A percentile compares a stretch with the other conserved stretches of the same genome.
phyloP scores from a whole-genome alignment of 1,284 basidiomycete genomes.

The Cutaneotrichosporon sp. region DNA sequence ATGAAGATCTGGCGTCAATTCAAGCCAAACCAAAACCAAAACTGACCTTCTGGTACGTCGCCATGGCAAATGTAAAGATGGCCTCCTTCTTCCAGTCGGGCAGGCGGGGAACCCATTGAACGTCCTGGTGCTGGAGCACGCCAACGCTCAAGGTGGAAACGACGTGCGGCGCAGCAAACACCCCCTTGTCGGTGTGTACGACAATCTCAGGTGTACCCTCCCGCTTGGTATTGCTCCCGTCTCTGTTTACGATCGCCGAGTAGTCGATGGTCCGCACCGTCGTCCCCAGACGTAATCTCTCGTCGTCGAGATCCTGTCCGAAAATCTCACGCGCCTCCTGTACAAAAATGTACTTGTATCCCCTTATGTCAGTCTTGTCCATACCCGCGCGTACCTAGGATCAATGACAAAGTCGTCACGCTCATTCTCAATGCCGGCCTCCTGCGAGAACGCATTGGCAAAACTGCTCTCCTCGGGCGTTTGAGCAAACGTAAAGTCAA shows the following conservation, averaged over 20 bases:
- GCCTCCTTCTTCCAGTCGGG: slow-evolving; percentile 68
- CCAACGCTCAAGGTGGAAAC: slow-evolving; percentile 64
- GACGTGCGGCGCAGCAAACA: slow-evolving; percentile 59
- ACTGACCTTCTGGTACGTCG: slow-evolving; percentile 61
- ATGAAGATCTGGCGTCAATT: slow-evolving; percentile 58
- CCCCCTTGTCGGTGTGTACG: slow-evolving; percentile 56
- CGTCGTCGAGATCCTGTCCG: slow-evolving; percentile 55
- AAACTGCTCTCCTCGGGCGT: slow-evolving; percentile 27
- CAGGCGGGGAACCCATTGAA: slow-evolving; percentile 60
- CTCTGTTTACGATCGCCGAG: slow-evolving; percentile 31
- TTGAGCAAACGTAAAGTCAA: slow-evolving; percentile 31
- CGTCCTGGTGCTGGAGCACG: slow-evolving; percentile 62
- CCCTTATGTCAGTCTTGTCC: slow-evolving; percentile 28
- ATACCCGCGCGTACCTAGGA: slow-evolving; percentile 19
- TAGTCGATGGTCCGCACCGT: slow-evolving; percentile 60
- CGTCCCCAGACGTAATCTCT: slow-evolving; percentile 60
- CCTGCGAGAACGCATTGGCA: slow-evolving; percentile 29
- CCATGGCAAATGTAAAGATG: slow-evolving; percentile 66
- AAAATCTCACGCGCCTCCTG: slow-evolving; percentile 63
- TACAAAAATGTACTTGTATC: slow-evolving; percentile 66
- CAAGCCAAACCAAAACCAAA: not conserved
- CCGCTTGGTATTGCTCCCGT: not conserved
- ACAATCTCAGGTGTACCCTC: slow-evolving; percentile 46
- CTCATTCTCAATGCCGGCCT: slow-evolving; percentile 25
- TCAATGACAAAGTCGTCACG: slow-evolving; percentile 30